Evolutionary conservation across 1,284 basidiomycete species (phyloP), one percentile per base, ranked within the genome.

Genomic region (Anthracocystis panici-leucophaei): DNA sequence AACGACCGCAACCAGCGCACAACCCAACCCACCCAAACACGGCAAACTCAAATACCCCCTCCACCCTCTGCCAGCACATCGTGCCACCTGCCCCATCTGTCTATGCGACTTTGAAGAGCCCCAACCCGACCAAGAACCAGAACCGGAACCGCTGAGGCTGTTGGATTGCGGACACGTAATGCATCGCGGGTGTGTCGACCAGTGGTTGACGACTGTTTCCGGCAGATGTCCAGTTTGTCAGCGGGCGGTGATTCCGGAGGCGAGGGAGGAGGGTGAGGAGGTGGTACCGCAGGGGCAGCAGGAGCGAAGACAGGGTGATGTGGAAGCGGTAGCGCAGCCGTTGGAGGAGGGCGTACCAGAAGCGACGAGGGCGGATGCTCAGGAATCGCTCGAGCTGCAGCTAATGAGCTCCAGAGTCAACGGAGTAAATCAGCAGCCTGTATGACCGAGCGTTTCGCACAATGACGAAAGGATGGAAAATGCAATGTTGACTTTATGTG

Each of bases 151-250:
- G 25, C 45, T 82, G 52, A 27, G 80, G 21, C 42, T 79, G 48
- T 50, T 82, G 44, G 52, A 57, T 12, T 82, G 80, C 50, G 71
- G 73, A n/a, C 80, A 82, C 44, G 79, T 78, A 6, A 57, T 82
- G 57, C 80, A 82, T 35, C 31, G 66, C n/a, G 56, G 41, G 0
- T 82, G 80, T 46, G 75, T 82, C 12, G 80, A 82, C 52, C 63
- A 77, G 55, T 82, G 80, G 80, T 55, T 82, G 25, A 79, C 75
- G 10, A 77, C 65, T 11, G 79, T 82, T 38, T 75, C 69, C 2
- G 80, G 79, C 1, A 46, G 80, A 23, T 82, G 80, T 70, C 80
- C 80, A 4, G 75, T 82, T 0, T 82, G 80, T 57, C 78, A 81
- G 56, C 31, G 46, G 40, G 55, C 80, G 9, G 60, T 82, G n/a